Conservation (phyloP, 306 rosid genomes). For the Malus sieversii region DNA sequence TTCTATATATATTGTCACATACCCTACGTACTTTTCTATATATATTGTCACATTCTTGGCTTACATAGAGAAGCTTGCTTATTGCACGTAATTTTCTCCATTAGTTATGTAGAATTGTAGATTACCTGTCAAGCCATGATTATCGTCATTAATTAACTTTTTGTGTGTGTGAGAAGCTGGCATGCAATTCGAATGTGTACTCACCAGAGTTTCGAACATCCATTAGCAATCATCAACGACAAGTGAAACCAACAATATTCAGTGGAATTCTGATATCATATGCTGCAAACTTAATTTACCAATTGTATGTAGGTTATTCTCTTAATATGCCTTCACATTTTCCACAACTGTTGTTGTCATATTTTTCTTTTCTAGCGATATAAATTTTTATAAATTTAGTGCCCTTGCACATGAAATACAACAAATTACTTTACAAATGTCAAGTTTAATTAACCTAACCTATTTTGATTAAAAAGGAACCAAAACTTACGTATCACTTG, state of each 20-base stretch:
- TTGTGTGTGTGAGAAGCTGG: too few species aligned
- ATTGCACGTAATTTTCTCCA: too few species aligned
- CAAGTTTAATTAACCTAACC: neutral
- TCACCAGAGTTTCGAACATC: too few species aligned
- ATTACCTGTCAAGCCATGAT: too few species aligned
- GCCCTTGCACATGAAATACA: neutral
- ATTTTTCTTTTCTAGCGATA: neutral
- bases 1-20: neutral
- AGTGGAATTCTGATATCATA: neutral
- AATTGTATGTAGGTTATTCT: neutral
- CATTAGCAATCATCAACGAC: too few species aligned
- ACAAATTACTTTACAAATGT: neutral
- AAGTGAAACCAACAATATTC: too few species aligned
- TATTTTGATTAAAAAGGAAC: neutral
- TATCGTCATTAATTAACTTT: too few species aligned
- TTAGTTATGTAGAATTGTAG: too few species aligned
- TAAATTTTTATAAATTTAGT: neutral
- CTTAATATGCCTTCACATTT: neutral
- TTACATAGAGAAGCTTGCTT: neutral
- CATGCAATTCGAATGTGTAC: too few species aligned
- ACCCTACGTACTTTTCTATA: too few species aligned
- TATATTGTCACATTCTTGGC: neutral
- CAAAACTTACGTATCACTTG: neutral
- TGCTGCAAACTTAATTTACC: neutral
- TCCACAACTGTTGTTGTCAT: neutral